A percentile compares a stretch with the other conserved stretches of the same genome.
Conservation (phyloP, 148 eudicot species). For the Tetragonia tetragonoides region DNA sequence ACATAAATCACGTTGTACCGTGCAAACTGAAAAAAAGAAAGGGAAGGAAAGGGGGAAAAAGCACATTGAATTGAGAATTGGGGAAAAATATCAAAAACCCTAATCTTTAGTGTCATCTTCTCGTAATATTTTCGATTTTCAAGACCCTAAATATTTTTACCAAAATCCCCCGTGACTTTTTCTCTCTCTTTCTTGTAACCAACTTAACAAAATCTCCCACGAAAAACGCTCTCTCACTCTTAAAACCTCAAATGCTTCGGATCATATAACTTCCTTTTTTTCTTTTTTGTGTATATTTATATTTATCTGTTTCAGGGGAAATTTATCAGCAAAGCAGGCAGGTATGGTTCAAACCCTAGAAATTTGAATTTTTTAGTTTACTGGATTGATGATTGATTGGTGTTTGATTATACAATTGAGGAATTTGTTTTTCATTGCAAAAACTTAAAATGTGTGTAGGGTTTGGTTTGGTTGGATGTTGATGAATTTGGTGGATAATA, state of each 20-base stretch:
- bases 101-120: slow-evolving; percentile 13
- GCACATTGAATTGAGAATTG: slow-evolving; percentile 16
- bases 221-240: slow-evolving; percentile 36
- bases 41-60: neutral
- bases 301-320: neutral
- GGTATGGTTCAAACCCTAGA: slow-evolving; percentile 51
- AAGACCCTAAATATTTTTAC: slow-evolving; percentile 13
- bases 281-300: neutral
- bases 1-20: neutral
- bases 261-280: slow-evolving; percentile 15
- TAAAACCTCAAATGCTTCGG: slow-evolving; percentile 20
- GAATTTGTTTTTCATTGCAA: neutral
- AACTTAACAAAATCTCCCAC: slow-evolving; percentile 58
- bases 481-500: slow-evolving; percentile 25
- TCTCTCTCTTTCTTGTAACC: slow-evolving; percentile 30
- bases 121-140: slow-evolving; percentile 22
- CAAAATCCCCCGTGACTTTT: slow-evolving; percentile 1
- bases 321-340: slow-evolving; percentile 26
- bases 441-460: slow-evolving; percentile 8
- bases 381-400: slow-evolving; percentile 9
- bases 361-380: neutral
- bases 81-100: slow-evolving; percentile 30
- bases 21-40: neutral
- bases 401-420: neutral
- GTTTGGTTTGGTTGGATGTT: slow-evolving; percentile 23